phyloP scores from a whole-genome alignment of 2,329 filamentous ascomycete species.

The Colletotrichum eleusines region DNA sequence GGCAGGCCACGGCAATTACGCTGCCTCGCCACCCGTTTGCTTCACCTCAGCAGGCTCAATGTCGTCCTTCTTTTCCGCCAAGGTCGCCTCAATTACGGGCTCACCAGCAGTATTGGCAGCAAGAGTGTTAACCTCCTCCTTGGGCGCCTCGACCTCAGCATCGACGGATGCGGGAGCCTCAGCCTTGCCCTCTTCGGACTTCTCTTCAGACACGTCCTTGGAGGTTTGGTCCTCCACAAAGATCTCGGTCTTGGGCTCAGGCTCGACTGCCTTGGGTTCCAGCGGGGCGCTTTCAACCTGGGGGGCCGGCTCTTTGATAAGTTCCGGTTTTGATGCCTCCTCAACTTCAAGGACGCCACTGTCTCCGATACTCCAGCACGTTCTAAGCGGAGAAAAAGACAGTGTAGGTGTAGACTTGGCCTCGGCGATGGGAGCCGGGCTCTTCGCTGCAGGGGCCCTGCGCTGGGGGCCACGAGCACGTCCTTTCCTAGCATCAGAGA shows the following conservation, averaged over 20 bases:
- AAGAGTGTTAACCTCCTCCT: constrained; percentile 51
- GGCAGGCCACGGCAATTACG: constrained; percentile 20
- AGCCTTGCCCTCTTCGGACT: constrained; percentile 20
- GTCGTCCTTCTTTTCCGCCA: constrained; percentile 52
- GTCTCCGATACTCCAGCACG: constrained; percentile 66
- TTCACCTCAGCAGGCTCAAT: constrained; percentile 53
- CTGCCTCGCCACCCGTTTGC: constrained; percentile 45
- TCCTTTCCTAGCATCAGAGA: constrained; percentile 90
- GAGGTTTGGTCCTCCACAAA: not conserved
- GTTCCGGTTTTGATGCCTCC: constrained; percentile 38
- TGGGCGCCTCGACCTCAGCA: constrained; percentile 16
- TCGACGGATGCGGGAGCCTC: constrained; percentile 29
- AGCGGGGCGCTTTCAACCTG: constrained; percentile 6
- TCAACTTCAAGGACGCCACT: constrained; percentile 59
- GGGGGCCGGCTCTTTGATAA: constrained; percentile 15
- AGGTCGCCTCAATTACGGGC: constrained; percentile 54
- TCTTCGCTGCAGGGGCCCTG: constrained; percentile 70
- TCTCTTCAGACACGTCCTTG: constrained; percentile 9
- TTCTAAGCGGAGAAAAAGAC: constrained; percentile 61
- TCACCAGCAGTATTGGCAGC: constrained; percentile 59
- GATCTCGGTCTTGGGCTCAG: constrained; percentile 13
- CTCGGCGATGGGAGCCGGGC: constrained; percentile 53
- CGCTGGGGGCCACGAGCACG: constrained; percentile 89
- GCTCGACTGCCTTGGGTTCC: constrained; percentile 26
- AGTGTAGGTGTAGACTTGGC: constrained; percentile 52